phyloP scores from a whole-genome alignment of 192 early-diverging fungal species.

The Globomyces pollinis-pini region DNA sequence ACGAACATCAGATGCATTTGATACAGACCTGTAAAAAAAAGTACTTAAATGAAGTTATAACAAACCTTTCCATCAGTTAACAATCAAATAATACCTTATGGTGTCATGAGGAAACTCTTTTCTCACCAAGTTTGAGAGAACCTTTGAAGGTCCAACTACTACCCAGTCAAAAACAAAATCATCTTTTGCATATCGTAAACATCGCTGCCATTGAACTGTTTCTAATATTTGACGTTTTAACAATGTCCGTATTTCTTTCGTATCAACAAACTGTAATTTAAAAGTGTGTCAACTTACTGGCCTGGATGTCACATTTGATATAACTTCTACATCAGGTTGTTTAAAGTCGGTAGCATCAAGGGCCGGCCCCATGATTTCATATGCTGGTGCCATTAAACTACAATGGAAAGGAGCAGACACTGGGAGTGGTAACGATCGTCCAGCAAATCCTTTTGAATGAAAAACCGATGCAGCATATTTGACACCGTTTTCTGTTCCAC shows the following conservation, averaged over 20 bases:
- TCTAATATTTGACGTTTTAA: slow-evolving; percentile 73
- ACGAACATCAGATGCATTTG: too few relatives aligned
- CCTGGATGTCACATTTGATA: slow-evolving; percentile 85
- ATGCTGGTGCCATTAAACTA: slow-evolving; percentile 81
- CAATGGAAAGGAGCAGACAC: slow-evolving; percentile 98
- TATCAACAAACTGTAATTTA: slow-evolving; percentile 31
- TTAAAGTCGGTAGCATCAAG: slow-evolving; percentile 64
- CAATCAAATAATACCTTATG: slow-evolving; percentile 1
- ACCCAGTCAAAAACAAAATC: slow-evolving; percentile 79
- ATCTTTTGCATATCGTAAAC: slow-evolving; percentile 70
- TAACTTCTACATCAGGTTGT: slow-evolving; percentile 72
- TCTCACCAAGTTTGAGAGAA: slow-evolving; percentile 79
- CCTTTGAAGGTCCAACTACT: slow-evolving; percentile 76
- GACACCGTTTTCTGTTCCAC: slow-evolving; percentile 79
- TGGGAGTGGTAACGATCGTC: slow-evolving; percentile 77
- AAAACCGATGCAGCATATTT: slow-evolving; percentile 74
- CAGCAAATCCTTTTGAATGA: slow-evolving; percentile 74
- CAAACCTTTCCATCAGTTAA: too few relatives aligned
- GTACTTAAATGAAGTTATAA: too few relatives aligned
- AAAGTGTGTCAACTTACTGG: slow-evolving; percentile 58
- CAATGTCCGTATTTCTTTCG: slow-evolving; percentile 53
- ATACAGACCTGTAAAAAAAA: too few relatives aligned
- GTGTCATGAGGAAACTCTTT: slow-evolving; percentile 73
- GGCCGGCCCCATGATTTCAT: slow-evolving; percentile 60
- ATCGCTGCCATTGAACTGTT: slow-evolving; percentile 85